Evolutionary conservation across 257 asterid species (phyloP).

Genomic region (Solanum clarkiae): DNA sequence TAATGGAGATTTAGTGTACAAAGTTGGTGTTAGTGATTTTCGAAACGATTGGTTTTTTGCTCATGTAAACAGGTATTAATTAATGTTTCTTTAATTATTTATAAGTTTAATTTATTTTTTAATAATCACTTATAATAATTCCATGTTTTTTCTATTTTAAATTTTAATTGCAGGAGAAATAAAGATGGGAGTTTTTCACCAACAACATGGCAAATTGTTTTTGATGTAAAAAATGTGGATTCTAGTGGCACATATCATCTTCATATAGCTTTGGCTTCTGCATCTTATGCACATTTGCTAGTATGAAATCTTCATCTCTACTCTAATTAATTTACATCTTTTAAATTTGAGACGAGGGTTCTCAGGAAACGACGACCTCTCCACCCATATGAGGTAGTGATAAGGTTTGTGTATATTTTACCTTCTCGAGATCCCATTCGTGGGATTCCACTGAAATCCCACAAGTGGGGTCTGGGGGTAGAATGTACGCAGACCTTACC

Average conservation of each 20-base stretch:
- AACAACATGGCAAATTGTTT: slow-evolving; percentile 54
- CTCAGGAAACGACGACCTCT: too few species aligned
- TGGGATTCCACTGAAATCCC: too few species aligned
- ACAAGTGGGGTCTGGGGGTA: too few species aligned
- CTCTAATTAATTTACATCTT: neutral
- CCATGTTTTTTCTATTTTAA: neutral
- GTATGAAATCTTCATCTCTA: slow-evolving; percentile 10
- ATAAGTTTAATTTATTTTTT: neutral
- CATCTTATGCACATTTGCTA: slow-evolving; percentile 35
- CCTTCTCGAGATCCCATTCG: too few species aligned
- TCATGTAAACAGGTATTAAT: slow-evolving; percentile 10
- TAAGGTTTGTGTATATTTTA: too few species aligned
- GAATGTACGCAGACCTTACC: too few species aligned
- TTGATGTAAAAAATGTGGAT: slow-evolving; percentile 19
- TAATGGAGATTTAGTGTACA: slow-evolving; percentile 11
- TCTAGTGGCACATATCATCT: slow-evolving; percentile 27
- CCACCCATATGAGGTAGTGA: too few species aligned
- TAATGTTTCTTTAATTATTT: neutral
- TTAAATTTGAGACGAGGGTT: too few species aligned
- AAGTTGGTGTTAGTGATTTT: slow-evolving; percentile 13
- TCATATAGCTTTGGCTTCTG: slow-evolving; percentile 64
- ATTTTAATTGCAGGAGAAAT: slow-evolving; percentile 21
- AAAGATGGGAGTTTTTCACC: slow-evolving; percentile 7
- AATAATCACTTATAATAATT: neutral
- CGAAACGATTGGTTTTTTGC: slow-evolving; percentile 31